These are phyloP conservation scores for Colletotrichum phormii DNA, from an alignment of 2,329 filamentous ascomycete genomes.

Conservation along the genomic window DNA sequence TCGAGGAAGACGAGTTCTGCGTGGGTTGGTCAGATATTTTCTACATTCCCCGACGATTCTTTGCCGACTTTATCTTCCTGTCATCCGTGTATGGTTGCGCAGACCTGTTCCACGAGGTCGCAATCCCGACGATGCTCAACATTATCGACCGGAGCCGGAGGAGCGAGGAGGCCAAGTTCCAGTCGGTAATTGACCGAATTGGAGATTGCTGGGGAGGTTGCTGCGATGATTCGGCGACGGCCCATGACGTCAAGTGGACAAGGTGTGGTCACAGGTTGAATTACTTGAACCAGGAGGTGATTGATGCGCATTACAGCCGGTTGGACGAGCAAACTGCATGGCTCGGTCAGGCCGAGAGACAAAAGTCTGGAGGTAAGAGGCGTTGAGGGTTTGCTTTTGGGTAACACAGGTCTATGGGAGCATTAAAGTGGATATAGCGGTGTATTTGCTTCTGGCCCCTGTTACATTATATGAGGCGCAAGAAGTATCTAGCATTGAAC, in stretches of 20 bases:
- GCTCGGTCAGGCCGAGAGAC: constrained; percentile 9
- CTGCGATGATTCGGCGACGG: constrained; percentile 35
- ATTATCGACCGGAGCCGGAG: constrained; percentile 44
- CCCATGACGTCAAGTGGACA: constrained; percentile 35
- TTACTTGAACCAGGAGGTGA: constrained; percentile 35
- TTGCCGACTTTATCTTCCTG: constrained; percentile 45
- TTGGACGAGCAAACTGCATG: constrained; percentile 32
- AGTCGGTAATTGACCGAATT: constrained; percentile 35
- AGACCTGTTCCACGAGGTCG: constrained; percentile 45
- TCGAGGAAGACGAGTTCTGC: constrained; percentile 41
- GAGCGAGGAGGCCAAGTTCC: constrained; percentile 6
- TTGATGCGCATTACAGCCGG: constrained; percentile 33
- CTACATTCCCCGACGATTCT: constrained; percentile 47
- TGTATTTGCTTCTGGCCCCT: neutral
- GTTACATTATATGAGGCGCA: neutral
- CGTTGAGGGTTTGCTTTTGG: neutral
- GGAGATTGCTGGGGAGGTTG: constrained; percentile 39
- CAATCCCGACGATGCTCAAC: constrained; percentile 46
- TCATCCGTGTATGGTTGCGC: constrained; percentile 40
- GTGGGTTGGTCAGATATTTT: constrained; percentile 49
- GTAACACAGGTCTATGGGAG: neutral
- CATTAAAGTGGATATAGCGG: constrained; percentile 8
- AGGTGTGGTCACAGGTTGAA: constrained; percentile 36
- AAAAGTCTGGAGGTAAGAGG: neutral
- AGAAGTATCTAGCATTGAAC: neutral